Base-by-base conservation (phyloP, 2,329 filamentous ascomycete genomes). In the Hortaea sp. region DNA sequence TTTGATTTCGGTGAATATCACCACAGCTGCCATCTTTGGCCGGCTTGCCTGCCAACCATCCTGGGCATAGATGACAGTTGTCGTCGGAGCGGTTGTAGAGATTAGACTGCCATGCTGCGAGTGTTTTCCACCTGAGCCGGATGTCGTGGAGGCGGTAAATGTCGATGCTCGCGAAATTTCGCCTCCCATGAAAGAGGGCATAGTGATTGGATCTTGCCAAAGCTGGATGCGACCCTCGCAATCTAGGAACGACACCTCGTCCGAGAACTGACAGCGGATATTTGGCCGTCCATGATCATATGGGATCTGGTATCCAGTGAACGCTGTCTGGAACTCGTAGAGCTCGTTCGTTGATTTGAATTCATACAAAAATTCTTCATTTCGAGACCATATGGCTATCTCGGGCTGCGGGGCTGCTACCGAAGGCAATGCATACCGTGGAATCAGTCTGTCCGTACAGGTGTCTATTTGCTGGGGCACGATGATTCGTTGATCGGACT, bases 301-400 rank as follows among this genome's bases (percentile, higher is more conserved):
- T 7, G 51, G 47, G 6, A 55, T 46, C 5, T 55, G 45, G 50
- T 50, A 64, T 47, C 43, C 62, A 44, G 42, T 55, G 44, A 56
- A 46, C 12, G 53, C 52, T 11, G 45, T 46, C 40, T 55, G 54
- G 35, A 56, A 52, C 10, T 34, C 37, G 45, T 43, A 47, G 7
- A 55, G 46, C 20, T 52, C 49, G n/a, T 47, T 37, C 9, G 49
- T 39, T 13, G 45, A 44, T n/a, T 12, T 34, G 41, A 56, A 56
- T 11, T 41, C 49, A 44, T 44, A 55, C 9, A 55, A 43, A 13
- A 29, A 50, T 41, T 53, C 54, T 13, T 51, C 51, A 40, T 51
- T 49, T 5, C 52, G 52, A 29, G 53, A 53, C 31, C 52, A 53
- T 7, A 55, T 52, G 7, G 50, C 50, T 6, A 57, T 32, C 38